Evolutionary conservation across 208 protist species (phyloP), one percentile per base, ranked within the genome.

Genomic region (Acanthamoeba royreba): DNA sequence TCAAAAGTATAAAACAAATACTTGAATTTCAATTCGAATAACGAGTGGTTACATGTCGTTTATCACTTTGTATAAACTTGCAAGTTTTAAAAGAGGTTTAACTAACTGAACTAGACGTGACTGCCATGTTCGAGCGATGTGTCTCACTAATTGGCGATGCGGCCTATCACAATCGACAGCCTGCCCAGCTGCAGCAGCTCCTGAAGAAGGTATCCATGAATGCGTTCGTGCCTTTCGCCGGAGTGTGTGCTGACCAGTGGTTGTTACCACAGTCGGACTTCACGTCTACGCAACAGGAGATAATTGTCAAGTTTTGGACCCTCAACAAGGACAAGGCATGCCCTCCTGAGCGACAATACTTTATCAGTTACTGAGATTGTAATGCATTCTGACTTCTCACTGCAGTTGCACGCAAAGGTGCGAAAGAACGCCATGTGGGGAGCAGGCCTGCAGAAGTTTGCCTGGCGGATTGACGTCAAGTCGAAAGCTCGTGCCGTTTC

Each of bases 401-500:
- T 4, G 7, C 61, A 93, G 88, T 19, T 93, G 33, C 88, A 88
- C 88, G 63, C 33, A 13, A 79, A 38, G 35, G 8, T 87, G 88
- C 61, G 69, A 52, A 45, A 93, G 38, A 33, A 49, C 28, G 52
- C 40, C 19, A 93, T 49, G 38, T 93, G 88, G 88, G 38, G 46
- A 61, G 22, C 31, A 11, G 43, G 28, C 8, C 88, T 93, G 9
- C 35, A 81, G 9, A 93, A 93, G 38, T 42, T 93, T 19, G n/a
- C 88, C 19, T 93, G 63, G 47, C 45, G 88, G 13, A 93, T 93
- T 38, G 88, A 93, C 53, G 88, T 93, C 63, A 93, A 93, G 53
- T 43, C 88, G 9, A 72, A 85, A 25, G 47, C 88, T 11, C 47
- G 63, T 19, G 38, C 28, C 28, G 61, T 58, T 19, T 4, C 88